phyloP scores from a whole-genome alignment of 2,329 filamentous ascomycete species.

The Fusarium torreyae region DNA sequence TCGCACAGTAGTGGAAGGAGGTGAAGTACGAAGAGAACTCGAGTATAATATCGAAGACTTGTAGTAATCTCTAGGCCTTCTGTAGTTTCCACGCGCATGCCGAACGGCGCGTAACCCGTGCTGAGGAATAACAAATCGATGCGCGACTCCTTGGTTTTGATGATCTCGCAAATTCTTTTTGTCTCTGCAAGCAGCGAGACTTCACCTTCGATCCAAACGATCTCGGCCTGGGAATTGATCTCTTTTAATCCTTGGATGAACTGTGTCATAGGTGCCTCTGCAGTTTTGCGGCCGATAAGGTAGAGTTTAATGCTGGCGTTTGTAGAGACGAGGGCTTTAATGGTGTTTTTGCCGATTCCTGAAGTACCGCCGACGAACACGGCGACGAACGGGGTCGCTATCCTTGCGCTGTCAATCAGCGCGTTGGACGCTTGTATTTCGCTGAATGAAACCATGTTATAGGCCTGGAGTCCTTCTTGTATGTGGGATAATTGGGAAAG shows the following conservation, averaged over 20 bases:
- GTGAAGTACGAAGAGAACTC: slow-evolving; percentile 57
- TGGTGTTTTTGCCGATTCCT: slow-evolving; percentile 60
- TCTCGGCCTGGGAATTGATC: slow-evolving; percentile 57
- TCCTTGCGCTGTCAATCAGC: slow-evolving; percentile 54
- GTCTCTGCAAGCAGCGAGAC: slow-evolving; percentile 60
- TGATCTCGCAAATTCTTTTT: slow-evolving; percentile 56
- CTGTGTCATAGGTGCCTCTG: slow-evolving; percentile 47
- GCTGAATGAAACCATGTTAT: slow-evolving; percentile 52
- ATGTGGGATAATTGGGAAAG: too few relatives aligned
- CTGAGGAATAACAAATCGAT: slow-evolving; percentile 62
- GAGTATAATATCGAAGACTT: slow-evolving; percentile 60
- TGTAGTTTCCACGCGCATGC: slow-evolving; percentile 53
- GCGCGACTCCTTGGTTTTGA: slow-evolving; percentile 56
- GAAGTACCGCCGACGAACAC: slow-evolving; percentile 63
- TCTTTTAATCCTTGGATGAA: slow-evolving; percentile 57
- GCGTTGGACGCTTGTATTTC: slow-evolving; percentile 58
- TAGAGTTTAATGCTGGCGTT: slow-evolving; percentile 58
- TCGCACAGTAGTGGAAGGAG: slow-evolving; percentile 58
- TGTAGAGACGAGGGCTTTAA: slow-evolving; percentile 55
- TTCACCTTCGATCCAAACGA: slow-evolving; percentile 61
- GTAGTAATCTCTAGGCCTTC: slow-evolving; percentile 60
- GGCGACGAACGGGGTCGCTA: slow-evolving; percentile 54
- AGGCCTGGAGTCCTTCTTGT: too few relatives aligned
- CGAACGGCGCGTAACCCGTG: slow-evolving; percentile 61
- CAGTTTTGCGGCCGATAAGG: slow-evolving; percentile 58